Evolutionary conservation across 2,329 filamentous ascomycete genomes (phyloP), one percentile per base, ranked within the genome.

Genomic region (Cercospora sp.): DNA sequence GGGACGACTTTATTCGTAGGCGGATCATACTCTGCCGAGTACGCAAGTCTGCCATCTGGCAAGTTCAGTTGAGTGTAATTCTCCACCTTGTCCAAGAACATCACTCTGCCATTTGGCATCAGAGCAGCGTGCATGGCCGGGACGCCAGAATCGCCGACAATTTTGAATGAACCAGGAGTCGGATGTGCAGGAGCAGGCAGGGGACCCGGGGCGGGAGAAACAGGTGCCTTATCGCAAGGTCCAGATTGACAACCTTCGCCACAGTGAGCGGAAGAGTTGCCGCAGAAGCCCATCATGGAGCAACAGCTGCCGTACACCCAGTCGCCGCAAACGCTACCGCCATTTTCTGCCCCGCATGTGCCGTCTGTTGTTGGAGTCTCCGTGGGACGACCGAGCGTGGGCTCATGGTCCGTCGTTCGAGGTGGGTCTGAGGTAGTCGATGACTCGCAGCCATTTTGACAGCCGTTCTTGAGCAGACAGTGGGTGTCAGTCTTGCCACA

Each of bases 1-100:
- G 83, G 80, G 12, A 81, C 78, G 26, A 80, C 78, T 42, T 79
- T 79, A 65, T 86, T 84, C 1, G 81, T 84, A 6, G 60, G 73
- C 1, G 86, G 85, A 73, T 89, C 83, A 69, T 86, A 89, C 72
- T 89, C 86, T 2, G 85, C 82, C 9, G 86, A 87, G 78, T 87
- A 89, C 0, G 87, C 87, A 69, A 83, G 87, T 64, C 84, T 81
- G 30, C 85, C 85, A 73, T 87, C 84, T 16, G 81, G 68, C 7
- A 87, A 80, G 69, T 80, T 83, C 57, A 88, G 72, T 67, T 88
- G 81, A 0, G 87, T 87, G 76, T 86, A 89, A 75, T 88, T 85
- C 75, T 89, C 87, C 30, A 89, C 81, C 75, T 89, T 89, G 79
- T 89, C 87, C 26, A 88, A 78, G 77, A 89, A 89, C 58, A 87